Conservation (phyloP, 148 eudicot species). For the Rhododendron kiyosumense region DNA sequence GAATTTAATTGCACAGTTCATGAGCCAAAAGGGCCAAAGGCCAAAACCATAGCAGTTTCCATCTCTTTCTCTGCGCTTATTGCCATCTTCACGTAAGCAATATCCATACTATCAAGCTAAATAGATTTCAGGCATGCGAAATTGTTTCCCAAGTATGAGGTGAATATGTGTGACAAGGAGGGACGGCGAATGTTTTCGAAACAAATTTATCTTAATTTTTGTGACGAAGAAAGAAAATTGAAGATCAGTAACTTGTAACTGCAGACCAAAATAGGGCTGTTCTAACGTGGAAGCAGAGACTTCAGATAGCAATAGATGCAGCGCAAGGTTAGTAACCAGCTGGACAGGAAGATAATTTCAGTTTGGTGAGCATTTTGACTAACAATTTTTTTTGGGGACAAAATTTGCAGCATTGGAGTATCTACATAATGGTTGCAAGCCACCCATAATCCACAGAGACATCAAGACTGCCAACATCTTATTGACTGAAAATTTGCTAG, state of each 20-base stretch:
- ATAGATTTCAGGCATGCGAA: background rate
- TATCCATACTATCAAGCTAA: too few relatives aligned
- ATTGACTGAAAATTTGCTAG: constrained; percentile 4
- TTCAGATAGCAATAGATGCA: background rate
- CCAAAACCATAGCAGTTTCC: background rate
- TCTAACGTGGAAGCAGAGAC: constrained; percentile 9
- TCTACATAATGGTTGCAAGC: constrained; percentile 6
- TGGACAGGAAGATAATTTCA: background rate
- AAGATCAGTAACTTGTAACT: background rate
- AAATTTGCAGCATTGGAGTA: background rate
- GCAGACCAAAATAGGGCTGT: constrained; percentile 14
- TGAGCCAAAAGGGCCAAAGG: background rate
- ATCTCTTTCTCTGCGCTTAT: background rate
- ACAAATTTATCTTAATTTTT: background rate
- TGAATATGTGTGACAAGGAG: background rate
- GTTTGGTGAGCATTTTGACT: background rate
- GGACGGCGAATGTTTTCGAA: background rate
- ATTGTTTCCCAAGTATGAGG: background rate
- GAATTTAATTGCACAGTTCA: background rate
- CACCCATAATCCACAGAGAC: constrained; percentile 14
- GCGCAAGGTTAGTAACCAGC: background rate
- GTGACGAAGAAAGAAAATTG: background rate
- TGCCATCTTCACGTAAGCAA: background rate
- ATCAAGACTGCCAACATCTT: constrained; percentile 8
- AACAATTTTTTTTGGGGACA: background rate